Evolutionary conservation across 106 monocot species (phyloP), one percentile per base, ranked within the genome.

Genomic region (Platanthera zijinensis): DNA sequence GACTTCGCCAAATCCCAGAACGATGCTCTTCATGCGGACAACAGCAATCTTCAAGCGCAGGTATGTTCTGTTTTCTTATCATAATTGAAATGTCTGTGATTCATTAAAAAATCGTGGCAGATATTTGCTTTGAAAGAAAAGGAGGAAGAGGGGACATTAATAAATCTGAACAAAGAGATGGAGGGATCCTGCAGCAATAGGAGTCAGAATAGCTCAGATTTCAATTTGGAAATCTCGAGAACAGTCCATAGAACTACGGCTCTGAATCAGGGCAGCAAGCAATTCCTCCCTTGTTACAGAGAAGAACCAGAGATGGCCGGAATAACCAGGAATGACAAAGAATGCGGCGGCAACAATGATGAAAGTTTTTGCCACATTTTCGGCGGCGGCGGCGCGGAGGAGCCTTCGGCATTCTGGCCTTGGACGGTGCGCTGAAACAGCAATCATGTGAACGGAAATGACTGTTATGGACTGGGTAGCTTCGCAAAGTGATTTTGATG

Each of bases 151-250:
- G 94, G 92, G n/a, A 82, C 73, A n/a, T 80, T 73, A 18, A 99
- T 99, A 19, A 99, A 99, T 76, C 94, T 94, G 17, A 99, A 94
- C 57, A 99, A 99, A 75, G 97, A 99, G 75, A 99, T 84, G 3
- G 97, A 99, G 66, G 94, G 83, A 8, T 99, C 92, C 7, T 90
- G 83, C 85, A 99, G 97, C 90, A 94, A 99, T 47, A 87, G 95
- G 57, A 95, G 92, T 18, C 90, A 95, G 78, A 89, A 89, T 70
- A 94, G 92, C 84, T 86, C 91, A 6, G 94, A 92, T 30, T 75
- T 87, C 64, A 91, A 93, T 63, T 71, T 91, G 57, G 91, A 89
- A 52, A 89, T 83, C 15, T 87, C 93, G 17, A 82, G 90, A 81
- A 78, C 95, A 76, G 30, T 84, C 17, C 15, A 15, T 39, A 39